Percentiles rank a stretch among this genome's conserved stretches.
phyloP scores from a whole-genome alignment of 139 green algal genomes.

The Protoeuglena noctilucae region DNA sequence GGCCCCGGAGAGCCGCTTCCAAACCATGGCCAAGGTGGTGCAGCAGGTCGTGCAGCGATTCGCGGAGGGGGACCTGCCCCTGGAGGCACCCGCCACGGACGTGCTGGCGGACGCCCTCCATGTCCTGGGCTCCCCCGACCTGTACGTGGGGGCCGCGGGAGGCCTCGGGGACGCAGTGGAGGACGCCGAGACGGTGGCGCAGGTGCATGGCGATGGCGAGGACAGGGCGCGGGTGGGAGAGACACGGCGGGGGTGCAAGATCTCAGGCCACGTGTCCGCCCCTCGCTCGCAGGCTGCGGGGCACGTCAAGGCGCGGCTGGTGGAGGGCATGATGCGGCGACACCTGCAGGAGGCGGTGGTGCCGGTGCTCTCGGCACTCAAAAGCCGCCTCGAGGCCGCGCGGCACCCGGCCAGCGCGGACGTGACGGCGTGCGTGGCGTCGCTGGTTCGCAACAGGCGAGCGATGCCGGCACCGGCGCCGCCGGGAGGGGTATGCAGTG shows the following conservation, averaged over 20 bases:
- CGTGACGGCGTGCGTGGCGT: too few species aligned
- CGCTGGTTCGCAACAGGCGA: too few species aligned
- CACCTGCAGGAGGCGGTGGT: not conserved
- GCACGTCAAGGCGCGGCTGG: not conserved
- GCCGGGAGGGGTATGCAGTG: too few species aligned
- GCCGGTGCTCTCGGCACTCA: not conserved
- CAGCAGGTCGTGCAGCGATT: constrained; percentile 46
- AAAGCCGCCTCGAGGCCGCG: not conserved
- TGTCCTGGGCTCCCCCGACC: constrained; percentile 21
- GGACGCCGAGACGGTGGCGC: not conserved
- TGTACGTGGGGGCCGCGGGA: not conserved
- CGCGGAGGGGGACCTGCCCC: constrained; percentile 47
- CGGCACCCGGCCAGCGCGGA: too few species aligned
- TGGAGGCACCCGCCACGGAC: constrained; percentile 36
- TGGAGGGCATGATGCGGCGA: not conserved
- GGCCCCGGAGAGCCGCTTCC: constrained; percentile 66
- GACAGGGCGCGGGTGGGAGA: too few species aligned
- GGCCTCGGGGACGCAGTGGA: not conserved
- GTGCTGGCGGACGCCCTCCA: constrained; percentile 59
- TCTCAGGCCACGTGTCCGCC: not conserved
- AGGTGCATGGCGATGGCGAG: not conserved
- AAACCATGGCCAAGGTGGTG: constrained; percentile 40
- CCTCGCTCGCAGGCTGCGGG: not conserved
- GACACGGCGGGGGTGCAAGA: too few species aligned
- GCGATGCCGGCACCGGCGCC: too few species aligned